Conservation (phyloP, 1,284 basidiomycete species). For the Ceratobasidium sp. region DNA sequence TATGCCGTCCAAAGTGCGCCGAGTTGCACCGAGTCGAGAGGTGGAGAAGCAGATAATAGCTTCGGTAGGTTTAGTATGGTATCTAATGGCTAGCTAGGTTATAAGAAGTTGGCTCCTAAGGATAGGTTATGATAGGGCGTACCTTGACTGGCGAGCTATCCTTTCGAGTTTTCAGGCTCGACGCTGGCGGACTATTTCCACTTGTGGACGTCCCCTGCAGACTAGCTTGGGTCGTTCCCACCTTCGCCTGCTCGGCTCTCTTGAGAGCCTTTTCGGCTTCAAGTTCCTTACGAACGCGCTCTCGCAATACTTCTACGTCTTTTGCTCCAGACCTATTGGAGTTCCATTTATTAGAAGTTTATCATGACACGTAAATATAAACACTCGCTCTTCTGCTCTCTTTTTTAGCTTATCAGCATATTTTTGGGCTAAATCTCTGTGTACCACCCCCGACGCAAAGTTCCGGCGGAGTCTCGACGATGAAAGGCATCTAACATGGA, state of each 20-base stretch:
- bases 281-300: constrained; percentile 56
- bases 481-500: not conserved
- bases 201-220: constrained; percentile 54
- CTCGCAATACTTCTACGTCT: constrained; percentile 57
- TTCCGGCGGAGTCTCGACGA: not conserved
- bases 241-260: constrained; percentile 48
- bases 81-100: constrained; percentile 74
- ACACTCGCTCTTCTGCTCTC: constrained; percentile 64
- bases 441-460: not conserved
- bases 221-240: constrained; percentile 53
- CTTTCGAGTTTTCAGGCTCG: constrained; percentile 61
- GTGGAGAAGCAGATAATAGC: constrained; percentile 68
- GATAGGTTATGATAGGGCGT: constrained; percentile 50
- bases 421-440: constrained; percentile 28
- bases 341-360: not conserved
- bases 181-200: constrained; percentile 47
- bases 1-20: constrained; percentile 90
- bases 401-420: constrained; percentile 66
- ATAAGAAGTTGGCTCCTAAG: not conserved
- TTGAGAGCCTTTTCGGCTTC: constrained; percentile 53
- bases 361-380: constrained; percentile 32
- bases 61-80: constrained; percentile 84
- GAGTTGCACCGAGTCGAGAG: constrained; percentile 81
- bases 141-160: constrained; percentile 81
- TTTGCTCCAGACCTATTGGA: constrained; percentile 61